phyloP scores from a whole-genome alignment of 202 grass and related monocot species.

The Schoenoplectus triqueter region DNA sequence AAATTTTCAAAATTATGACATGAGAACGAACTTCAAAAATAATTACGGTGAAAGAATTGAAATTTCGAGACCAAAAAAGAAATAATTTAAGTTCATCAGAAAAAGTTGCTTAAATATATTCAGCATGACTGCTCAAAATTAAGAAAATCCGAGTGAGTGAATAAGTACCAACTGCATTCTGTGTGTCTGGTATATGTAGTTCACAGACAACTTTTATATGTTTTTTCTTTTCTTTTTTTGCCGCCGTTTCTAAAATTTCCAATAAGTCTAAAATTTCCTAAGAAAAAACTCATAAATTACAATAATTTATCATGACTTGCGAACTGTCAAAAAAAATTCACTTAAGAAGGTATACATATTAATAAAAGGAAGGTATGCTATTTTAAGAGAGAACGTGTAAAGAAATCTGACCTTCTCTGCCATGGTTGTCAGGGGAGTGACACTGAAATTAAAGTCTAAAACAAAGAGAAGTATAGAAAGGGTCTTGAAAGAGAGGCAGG shows the following conservation, averaged over 20 bases:
- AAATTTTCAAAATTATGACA: background rate
- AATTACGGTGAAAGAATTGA: background rate
- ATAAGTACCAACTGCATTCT: background rate
- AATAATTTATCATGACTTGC: background rate
- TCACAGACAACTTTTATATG: background rate
- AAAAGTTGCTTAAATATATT: background rate
- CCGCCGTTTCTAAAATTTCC: background rate
- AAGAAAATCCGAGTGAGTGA: background rate
- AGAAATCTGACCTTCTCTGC: conserved; percentile 40
- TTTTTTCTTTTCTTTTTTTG: background rate
- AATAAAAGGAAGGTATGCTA: background rate
- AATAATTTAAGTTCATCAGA: background rate
- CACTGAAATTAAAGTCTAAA: background rate
- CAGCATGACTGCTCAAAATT: background rate
- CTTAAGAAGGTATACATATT: background rate
- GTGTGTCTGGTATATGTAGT: background rate
- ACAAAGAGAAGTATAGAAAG: conserved; percentile 4
- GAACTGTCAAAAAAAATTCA: background rate
- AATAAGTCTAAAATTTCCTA: background rate
- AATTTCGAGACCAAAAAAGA: background rate
- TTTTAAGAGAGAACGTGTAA: background rate
- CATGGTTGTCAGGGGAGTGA: conserved; percentile 8
- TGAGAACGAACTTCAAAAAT: background rate
- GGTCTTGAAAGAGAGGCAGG: background rate
- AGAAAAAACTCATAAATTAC: background rate